A percentile compares a stretch with the other conserved stretches of the same genome.
Evolutionary conservation across 371 early-diverging fungal genomes (phyloP).

Genomic region (Apophysomyces variabilis): DNA sequence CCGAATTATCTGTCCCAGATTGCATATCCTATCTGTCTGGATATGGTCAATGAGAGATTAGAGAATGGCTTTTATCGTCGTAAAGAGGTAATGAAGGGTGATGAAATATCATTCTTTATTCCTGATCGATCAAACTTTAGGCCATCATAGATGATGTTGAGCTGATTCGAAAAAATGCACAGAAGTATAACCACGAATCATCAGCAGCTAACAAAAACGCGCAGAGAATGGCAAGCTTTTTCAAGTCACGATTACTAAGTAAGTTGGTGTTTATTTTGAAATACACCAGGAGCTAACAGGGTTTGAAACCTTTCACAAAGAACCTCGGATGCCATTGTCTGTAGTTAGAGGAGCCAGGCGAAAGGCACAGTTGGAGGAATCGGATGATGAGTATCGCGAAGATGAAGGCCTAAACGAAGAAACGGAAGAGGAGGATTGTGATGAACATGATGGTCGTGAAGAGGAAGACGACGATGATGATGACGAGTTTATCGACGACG

Average conservation of each 20-base stretch:
- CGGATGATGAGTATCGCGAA: constrained; percentile 48
- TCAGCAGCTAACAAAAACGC: constrained; percentile 65
- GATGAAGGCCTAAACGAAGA: constrained; percentile 35
- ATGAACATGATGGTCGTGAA: constrained; percentile 35
- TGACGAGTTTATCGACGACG: constrained; percentile 10
- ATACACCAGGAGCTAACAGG: neutral
- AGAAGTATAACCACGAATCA: constrained; percentile 67
- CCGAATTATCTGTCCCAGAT: constrained; percentile 67
- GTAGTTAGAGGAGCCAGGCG: constrained; percentile 37
- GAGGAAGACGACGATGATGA: constrained; percentile 45
- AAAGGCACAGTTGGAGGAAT: constrained; percentile 38
- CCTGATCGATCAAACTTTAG: constrained; percentile 18
- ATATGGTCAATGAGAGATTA: constrained; percentile 61
- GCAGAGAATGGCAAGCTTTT: constrained; percentile 59
- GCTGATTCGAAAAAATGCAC: constrained; percentile 69
- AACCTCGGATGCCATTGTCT: constrained; percentile 49
- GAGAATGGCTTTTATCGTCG: constrained; percentile 67
- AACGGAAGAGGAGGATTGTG: constrained; percentile 40
- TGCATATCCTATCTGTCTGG: constrained; percentile 76
- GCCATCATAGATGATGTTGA: constrained; percentile 71
- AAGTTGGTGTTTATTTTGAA: constrained; percentile 18
- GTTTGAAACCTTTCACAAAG: constrained; percentile 22
- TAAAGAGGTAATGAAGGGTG: constrained; percentile 38
- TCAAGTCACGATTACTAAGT: constrained; percentile 55
- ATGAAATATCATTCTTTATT: too few species aligned